Evolutionary conservation across 1,284 basidiomycete species (phyloP), one percentile per base, ranked within the genome.

Genomic region (Mycena sp.): DNA sequence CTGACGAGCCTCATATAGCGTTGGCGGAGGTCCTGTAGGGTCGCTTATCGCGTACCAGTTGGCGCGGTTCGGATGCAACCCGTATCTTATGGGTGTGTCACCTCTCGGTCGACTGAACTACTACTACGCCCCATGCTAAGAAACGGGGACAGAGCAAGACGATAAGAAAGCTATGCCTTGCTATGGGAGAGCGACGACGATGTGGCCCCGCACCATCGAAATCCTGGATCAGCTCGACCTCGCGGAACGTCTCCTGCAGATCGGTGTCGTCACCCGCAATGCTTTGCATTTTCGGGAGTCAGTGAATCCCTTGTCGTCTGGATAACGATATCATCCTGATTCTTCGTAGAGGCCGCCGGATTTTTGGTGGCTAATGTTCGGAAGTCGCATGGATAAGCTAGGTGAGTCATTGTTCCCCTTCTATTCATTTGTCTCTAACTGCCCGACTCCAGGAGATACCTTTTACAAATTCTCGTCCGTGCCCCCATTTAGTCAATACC

Each of bases 141-240:
- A 21, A 16, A 17, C 7, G 16, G 16, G 7, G 9, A 21, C 7
- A 72, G 71, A 73, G 59, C 67, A 72, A 45, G 68, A 71, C 14
- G 69, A 73, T 37, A 73, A 73, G 59, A 60, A 35, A 21, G 41
- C 21, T 12, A 62, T 67, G 62, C 51, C 67, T n/a, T 68, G 58
- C 23, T 72, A 72, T 56, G 71, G 71, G 23, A 21, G 71, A 9
- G 71, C 69, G 1, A 61, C 64, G 17, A 72, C 71, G 11, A 35
- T 72, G 43, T 73, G 71, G 71, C 71, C 71, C 5, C 68, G 71
- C 14, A 71, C 69, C 11, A 67, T 72, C 21, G 71, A 73, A 40
- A 61, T 73, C 0, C 58, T 73, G 19, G 70, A 73, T 58, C 69
- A 71, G 41, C 59, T 73, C 16, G 68, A 70, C 54, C 64, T 73